These are phyloP conservation scores for Metschnikowia amazonensis DNA, from an alignment of 805 yeast species.

Conservation along the genomic window DNA sequence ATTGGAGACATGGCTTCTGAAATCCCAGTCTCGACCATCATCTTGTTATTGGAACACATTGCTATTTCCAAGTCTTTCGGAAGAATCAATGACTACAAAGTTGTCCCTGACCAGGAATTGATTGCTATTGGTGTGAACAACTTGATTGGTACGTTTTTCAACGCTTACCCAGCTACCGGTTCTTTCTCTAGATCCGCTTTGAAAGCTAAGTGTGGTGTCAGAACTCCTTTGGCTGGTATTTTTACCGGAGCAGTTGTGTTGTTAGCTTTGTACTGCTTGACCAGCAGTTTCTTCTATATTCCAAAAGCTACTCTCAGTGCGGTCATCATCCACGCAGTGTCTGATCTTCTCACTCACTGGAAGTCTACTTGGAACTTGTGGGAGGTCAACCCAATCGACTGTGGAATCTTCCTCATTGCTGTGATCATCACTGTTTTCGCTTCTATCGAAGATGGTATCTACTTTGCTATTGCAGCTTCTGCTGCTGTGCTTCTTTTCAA, in stretches of 20 bases:
- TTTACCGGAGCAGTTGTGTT: constrained; percentile 87
- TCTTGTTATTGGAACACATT: constrained; percentile 84
- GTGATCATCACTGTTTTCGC: constrained; percentile 73
- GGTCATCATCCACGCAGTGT: constrained; percentile 88
- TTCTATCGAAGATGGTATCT: constrained; percentile 83
- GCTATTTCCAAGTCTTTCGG: constrained; percentile 94
- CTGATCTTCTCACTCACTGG: constrained; percentile 74
- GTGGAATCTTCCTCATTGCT: constrained; percentile 66
- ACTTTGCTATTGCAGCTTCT: constrained; percentile 85
- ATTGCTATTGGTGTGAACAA: constrained; percentile 92
- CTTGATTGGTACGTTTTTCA: constrained; percentile 85
- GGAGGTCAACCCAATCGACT: constrained; percentile 71
- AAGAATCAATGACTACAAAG: constrained; percentile 83
- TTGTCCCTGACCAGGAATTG: constrained; percentile 89
- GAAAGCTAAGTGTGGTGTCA: constrained; percentile 91
- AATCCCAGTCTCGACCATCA: constrained; percentile 80
- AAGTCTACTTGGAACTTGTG: constrained; percentile 65
- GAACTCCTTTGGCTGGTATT: constrained; percentile 90
- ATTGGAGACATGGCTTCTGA: constrained; percentile 63
- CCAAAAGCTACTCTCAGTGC: constrained; percentile 88
- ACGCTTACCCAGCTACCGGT: constrained; percentile 94
- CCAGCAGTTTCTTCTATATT: constrained; percentile 80
- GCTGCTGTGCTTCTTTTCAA: constrained; percentile 69
- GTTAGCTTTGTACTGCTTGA: constrained; percentile 79
- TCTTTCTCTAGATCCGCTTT: constrained; percentile 93